A percentile compares a stretch with the other conserved stretches of the same genome.
These are phyloP conservation scores for Cochlearia excelsa DNA, from an alignment of 345 rosid genomes.

Conservation along the genomic window DNA sequence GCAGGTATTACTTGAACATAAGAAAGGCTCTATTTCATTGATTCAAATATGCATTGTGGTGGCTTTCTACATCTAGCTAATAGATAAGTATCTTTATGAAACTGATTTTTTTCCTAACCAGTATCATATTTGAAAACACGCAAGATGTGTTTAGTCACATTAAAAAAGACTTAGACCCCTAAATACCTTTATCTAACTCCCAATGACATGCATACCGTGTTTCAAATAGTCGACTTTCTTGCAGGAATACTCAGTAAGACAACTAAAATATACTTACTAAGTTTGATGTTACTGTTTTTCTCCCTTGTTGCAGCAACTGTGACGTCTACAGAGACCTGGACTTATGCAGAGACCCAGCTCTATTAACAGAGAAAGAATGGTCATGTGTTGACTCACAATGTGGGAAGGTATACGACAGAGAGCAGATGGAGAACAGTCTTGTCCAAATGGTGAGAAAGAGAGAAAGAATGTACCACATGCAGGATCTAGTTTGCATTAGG, in stretches of 20 bases:
- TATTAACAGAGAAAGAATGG: conserved; percentile 71
- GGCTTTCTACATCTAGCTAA: conserved; percentile 12
- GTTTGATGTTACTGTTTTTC: conserved; percentile 17
- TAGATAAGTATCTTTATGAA: conserved; percentile 2
- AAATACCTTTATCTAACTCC: conserved; percentile 7
- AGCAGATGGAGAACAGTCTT: conserved; percentile 79
- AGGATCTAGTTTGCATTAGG: conserved; percentile 74
- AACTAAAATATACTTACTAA: conserved; percentile 3
- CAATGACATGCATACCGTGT: not conserved
- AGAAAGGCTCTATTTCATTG: conserved; percentile 16
- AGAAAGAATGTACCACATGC: conserved; percentile 80
- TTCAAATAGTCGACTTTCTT: conserved; percentile 15
- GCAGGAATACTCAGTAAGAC: conserved; percentile 2
- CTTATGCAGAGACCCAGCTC: conserved; percentile 64
- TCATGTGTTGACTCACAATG: conserved; percentile 70
- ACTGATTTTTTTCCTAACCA: conserved; percentile 2
- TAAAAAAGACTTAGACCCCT: conserved; percentile 11
- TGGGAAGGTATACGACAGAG: conserved; percentile 74
- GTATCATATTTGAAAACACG: conserved; percentile 4
- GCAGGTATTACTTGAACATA: conserved; percentile 56
- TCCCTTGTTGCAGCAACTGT: conserved; percentile 63
- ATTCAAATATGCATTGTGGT: conserved; percentile 23
- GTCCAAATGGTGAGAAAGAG: conserved; percentile 78
- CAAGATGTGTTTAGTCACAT: not conserved
- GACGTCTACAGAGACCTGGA: conserved; percentile 90